Conservation (phyloP, 305 asterid species). For the Salvia sclarea region DNA sequence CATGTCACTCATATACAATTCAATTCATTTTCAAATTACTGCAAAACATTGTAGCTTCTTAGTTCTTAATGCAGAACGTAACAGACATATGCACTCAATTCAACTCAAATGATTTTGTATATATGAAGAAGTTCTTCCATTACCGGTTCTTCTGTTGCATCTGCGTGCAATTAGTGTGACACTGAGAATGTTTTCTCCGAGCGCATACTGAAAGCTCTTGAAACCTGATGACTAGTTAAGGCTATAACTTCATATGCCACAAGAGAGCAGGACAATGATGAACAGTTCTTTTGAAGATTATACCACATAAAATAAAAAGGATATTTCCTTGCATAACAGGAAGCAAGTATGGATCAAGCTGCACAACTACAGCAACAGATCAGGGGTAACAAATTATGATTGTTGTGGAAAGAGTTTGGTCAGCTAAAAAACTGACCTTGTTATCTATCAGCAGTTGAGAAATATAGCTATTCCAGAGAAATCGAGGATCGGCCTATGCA, state of each 20-base stretch:
- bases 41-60: neutral
- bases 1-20: slow-evolving; percentile 1
- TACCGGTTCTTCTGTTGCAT: slow-evolving; percentile 92
- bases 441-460: slow-evolving; percentile 78
- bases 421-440: slow-evolving; percentile 55
- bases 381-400: slow-evolving; percentile 23
- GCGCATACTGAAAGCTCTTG: slow-evolving; percentile 62
- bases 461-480: slow-evolving; percentile 90
- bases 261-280: neutral
- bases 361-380: slow-evolving; percentile 47
- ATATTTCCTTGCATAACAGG: slow-evolving; percentile 97
- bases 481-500: slow-evolving; percentile 75
- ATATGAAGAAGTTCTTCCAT: neutral
- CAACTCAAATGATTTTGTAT: neutral
- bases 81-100: neutral
- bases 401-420: slow-evolving; percentile 9
- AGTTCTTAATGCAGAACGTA: neutral
- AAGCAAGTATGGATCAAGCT: slow-evolving; percentile 90
- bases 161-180: slow-evolving; percentile 84
- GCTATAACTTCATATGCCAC: slow-evolving; percentile 36
- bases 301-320: slow-evolving; percentile 41
- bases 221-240: slow-evolving; percentile 84
- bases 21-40: neutral
- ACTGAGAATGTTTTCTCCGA: slow-evolving; percentile 63
- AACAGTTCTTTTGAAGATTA: neutral